Conservation (phyloP, 495 filamentous ascomycete genomes). For the Hypoxylon crocopeplum region DNA sequence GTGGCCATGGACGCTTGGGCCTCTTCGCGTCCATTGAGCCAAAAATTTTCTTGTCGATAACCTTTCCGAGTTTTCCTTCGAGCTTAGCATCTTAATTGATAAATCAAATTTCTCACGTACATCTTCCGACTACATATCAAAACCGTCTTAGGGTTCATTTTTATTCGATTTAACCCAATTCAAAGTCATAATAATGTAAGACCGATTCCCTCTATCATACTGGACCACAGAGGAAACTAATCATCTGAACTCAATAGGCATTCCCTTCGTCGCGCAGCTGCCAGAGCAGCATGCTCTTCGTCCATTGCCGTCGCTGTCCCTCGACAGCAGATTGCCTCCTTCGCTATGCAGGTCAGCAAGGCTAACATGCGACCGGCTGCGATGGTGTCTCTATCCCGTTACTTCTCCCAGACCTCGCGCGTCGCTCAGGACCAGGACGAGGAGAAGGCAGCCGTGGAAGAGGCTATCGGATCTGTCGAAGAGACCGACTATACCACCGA, state of each 20-base stretch:
- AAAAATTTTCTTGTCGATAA: background rate
- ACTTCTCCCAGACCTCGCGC: conserved; percentile 45
- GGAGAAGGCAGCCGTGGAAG: conserved; percentile 15
- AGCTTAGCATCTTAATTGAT: too few relatives aligned
- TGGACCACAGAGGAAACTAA: conserved; percentile 10
- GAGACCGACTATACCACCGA: background rate
- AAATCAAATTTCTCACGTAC: too few relatives aligned
- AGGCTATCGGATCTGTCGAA: background rate
- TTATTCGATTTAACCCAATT: too few relatives aligned
- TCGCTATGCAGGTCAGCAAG: conserved; percentile 38
- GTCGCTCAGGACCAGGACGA: conserved; percentile 34
- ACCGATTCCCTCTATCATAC: background rate
- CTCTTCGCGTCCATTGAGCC: background rate
- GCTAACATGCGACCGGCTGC: conserved; percentile 23
- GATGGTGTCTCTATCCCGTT: conserved; percentile 39
- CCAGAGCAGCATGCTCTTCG: conserved; percentile 61
- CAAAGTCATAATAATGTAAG: background rate
- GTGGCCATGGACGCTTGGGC: background rate
- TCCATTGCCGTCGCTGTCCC: conserved; percentile 53
- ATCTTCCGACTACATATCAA: too few relatives aligned
- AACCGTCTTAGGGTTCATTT: too few relatives aligned
- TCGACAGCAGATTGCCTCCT: conserved; percentile 44
- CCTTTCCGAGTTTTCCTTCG: too few relatives aligned
- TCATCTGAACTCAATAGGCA: conserved; percentile 48
- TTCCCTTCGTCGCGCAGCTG: conserved; percentile 62